Conservation (phyloP, 1,139 yeast genomes). For the Pichia sp. region DNA sequence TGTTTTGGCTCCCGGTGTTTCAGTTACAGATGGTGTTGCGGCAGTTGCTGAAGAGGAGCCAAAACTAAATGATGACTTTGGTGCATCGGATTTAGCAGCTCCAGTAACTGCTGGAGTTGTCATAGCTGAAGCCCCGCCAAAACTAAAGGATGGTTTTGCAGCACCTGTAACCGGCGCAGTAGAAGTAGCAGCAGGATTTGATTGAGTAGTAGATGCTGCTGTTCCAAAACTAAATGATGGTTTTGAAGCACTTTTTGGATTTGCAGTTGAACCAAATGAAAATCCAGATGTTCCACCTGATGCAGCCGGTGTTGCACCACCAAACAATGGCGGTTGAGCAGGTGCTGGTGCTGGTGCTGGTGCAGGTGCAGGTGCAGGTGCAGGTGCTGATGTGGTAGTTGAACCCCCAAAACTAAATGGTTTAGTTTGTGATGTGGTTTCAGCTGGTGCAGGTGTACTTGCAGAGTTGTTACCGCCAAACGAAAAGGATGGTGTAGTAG, state of each 20-base stretch:
- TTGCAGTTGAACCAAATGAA: slow-evolving; percentile 29
- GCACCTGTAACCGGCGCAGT: background rate
- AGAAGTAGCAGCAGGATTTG: background rate
- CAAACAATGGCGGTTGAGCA: slow-evolving; percentile 17
- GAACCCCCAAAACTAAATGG: slow-evolving; percentile 12
- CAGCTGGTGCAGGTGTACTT: background rate
- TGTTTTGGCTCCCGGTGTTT: slow-evolving; percentile 5
- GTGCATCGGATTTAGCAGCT: slow-evolving; percentile 15
- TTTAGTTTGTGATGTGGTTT: slow-evolving; percentile 3
- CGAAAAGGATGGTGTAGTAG: slow-evolving; percentile 21
- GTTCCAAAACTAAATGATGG: slow-evolving; percentile 18
- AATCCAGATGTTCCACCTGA: slow-evolving; percentile 14
- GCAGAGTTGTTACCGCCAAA: slow-evolving; percentile 20
- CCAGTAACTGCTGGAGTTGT: slow-evolving; percentile 16
- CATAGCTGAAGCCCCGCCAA: slow-evolving; percentile 11
- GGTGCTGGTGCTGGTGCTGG: background rate
- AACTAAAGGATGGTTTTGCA: slow-evolving; percentile 17
- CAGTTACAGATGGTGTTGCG: slow-evolving; percentile 4
- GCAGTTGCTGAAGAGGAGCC: background rate
- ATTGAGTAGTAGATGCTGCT: slow-evolving; percentile 5
- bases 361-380: slow-evolving; percentile 2
- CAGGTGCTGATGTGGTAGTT: slow-evolving; percentile 6
- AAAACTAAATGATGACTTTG: slow-evolving; percentile 8
- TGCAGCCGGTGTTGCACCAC: slow-evolving; percentile 20
- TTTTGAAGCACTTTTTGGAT: slow-evolving; percentile 9